Evolutionary conservation across 2,329 filamentous ascomycete species (phyloP), one percentile per base, ranked within the genome.

Genomic region (Hawksworthiomyces lignivorus): DNA sequence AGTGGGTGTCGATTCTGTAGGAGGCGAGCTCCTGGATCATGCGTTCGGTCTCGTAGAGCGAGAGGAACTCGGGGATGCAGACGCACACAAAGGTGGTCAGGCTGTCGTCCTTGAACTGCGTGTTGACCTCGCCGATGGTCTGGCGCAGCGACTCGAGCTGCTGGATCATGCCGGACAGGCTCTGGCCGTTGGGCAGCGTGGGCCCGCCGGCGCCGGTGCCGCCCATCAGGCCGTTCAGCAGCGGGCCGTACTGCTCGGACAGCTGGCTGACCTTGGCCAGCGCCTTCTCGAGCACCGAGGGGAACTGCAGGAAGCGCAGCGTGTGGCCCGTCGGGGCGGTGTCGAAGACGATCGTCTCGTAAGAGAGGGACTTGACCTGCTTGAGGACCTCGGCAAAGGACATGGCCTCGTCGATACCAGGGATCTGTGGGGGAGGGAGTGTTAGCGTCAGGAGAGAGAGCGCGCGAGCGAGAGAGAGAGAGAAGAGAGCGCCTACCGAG

Each of bases 261-360:
- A 98, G 79, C 67, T 95, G 88, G 5, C 87, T 94, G 56, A 98
- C 77, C 67, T 98, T 98, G 56, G 87, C 87, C n/a, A 98, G 80
- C 7, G 90, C 92, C 68, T 98, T 98, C 68, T 98, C 92, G 59
- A 98, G 85, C 45, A 97, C 89, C 9, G 88, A 92, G 14, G 92
- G 92, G 69, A 98, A 98, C 62, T 98, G 92, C 45, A 98, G 79
- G 75, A 98, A 98, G 56, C 92, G 90, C 47, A 98, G 82, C 2
- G 92, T 98, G 74, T 98, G 92, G 53, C 92, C 92, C 14, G 92
- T 98, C 14, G 92, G 92, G 4, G 92, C 92, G 26, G 92, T 98
- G 65, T 98, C 92, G 76, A 98, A 98, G 64, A 98, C 87, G 68
- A 98, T 97, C 57, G 90, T 87, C 64, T 97, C 92, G 76, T 98